A percentile compares a stretch with the other conserved stretches of the same genome.
phyloP scores from a whole-genome alignment of 345 rosid genomes.

The Eucalyptus cloeziana region DNA sequence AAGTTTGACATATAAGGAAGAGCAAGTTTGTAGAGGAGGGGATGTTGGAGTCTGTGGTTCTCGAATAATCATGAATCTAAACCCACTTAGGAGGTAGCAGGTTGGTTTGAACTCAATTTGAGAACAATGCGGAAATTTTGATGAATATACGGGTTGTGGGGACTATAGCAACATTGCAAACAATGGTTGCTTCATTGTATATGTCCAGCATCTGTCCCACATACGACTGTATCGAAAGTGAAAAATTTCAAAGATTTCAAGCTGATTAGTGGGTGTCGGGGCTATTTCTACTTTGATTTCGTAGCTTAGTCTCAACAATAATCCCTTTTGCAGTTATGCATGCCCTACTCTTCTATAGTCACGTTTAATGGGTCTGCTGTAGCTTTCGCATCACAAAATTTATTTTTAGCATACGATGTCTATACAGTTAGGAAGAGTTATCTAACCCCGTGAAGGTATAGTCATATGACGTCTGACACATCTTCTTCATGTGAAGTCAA shows the following conservation, averaged over 20 bases:
- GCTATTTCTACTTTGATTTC: background rate
- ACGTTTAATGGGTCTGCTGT: background rate
- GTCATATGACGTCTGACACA: background rate
- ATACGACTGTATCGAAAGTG: background rate
- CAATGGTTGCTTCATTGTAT: background rate
- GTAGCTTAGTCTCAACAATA: background rate
- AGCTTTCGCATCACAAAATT: background rate
- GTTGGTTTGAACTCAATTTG: background rate
- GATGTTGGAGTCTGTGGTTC: background rate
- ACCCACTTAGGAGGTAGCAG: background rate
- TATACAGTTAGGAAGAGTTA: background rate
- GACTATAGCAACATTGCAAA: background rate
- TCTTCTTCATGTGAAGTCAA: conserved; percentile 23
- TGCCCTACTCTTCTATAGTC: background rate
- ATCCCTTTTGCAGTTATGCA: background rate
- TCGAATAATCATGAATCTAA: background rate
- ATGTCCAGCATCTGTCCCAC: background rate
- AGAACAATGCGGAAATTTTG: background rate
- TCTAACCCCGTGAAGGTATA: background rate
- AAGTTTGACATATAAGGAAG: background rate
- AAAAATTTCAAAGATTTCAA: background rate
- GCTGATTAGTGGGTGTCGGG: background rate
- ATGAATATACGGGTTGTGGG: background rate
- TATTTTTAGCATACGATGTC: background rate
- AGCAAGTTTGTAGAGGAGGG: background rate